Conservation (phyloP, 495 filamentous ascomycete species). For the Penicillium crystallinum region DNA sequence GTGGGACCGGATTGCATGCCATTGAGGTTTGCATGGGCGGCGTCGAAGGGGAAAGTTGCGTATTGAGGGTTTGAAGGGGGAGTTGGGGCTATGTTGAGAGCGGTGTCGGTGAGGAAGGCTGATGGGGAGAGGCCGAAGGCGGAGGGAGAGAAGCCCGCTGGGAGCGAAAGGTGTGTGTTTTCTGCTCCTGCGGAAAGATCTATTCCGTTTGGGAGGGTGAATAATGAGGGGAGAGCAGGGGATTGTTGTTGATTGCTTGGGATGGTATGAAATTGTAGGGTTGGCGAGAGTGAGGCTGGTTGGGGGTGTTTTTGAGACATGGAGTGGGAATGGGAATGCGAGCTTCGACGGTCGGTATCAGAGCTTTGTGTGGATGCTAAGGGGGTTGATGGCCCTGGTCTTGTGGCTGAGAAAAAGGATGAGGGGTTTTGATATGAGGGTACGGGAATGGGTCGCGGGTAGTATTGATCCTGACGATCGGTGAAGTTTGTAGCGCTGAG, state of each 20-base stretch:
- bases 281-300: conserved; percentile 10
- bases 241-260: conserved; percentile 9
- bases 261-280: conserved; percentile 17
- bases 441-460: conserved; percentile 14
- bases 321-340: conserved; percentile 3
- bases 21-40: conserved; percentile 8
- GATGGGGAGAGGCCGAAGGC: conserved; percentile 31
- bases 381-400: conserved; percentile 10
- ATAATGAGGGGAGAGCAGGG: conserved; percentile 17
- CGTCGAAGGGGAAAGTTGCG: conserved; percentile 43
- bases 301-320: conserved; percentile 3
- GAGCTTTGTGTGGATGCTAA: conserved; percentile 8
- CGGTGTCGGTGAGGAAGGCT: conserved; percentile 24
- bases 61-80: conserved; percentile 37
- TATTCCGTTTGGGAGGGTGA: conserved; percentile 23
- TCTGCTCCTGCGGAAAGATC: conserved; percentile 3
- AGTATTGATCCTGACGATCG: conserved; percentile 22
- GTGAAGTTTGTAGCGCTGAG: conserved; percentile 1
- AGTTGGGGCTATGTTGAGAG: conserved; percentile 28
- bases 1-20: conserved; percentile 5
- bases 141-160: conserved; percentile 29
- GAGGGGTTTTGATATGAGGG: conserved; percentile 12
- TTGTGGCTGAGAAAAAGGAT: conserved; percentile 9
- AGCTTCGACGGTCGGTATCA: conserved; percentile 11
- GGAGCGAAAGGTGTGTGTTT: conserved; percentile 15